A percentile compares a stretch with the other conserved stretches of the same genome.
phyloP scores from a whole-genome alignment of 371 early-diverging fungal genomes.

The Coemansia sp. region DNA sequence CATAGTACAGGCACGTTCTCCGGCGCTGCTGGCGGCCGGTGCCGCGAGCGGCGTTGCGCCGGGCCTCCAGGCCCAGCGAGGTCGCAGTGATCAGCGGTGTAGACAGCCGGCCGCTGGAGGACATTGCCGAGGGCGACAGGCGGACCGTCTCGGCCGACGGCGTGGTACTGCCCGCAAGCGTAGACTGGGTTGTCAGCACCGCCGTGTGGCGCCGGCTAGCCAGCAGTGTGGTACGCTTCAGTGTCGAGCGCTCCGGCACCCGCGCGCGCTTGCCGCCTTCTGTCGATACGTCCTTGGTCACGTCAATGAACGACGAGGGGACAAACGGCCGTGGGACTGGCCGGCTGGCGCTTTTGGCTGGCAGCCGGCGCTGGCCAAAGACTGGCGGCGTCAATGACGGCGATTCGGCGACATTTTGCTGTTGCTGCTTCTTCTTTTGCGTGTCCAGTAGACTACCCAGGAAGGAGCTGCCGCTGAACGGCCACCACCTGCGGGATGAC shows the following conservation, averaged over 20 bases:
- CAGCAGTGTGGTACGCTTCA: constrained; percentile 9
- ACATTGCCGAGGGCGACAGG: background rate
- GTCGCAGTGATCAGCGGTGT: constrained; percentile 29
- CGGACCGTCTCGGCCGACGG: background rate
- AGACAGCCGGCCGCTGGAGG: background rate
- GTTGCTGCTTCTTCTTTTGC: constrained; percentile 5
- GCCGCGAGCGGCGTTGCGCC: constrained; percentile 21
- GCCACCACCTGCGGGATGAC: constrained; percentile 38
- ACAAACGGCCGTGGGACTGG: constrained; percentile 17
- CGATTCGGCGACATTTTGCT: constrained; percentile 1
- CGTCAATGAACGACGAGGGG: constrained; percentile 35
- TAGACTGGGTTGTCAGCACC: background rate
- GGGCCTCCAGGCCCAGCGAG: constrained; percentile 36
- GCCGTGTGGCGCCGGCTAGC: constrained; percentile 13
- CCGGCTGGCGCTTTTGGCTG: background rate
- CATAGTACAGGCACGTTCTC: constrained; percentile 31
- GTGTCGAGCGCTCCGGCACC: constrained; percentile 9
- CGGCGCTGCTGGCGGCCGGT: constrained; percentile 2
- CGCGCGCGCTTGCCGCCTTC: constrained; percentile 16
- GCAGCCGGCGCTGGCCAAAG: constrained; percentile 12
- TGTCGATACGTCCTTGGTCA: constrained; percentile 9
- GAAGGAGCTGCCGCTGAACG: constrained; percentile 25
- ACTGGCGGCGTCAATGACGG: background rate
- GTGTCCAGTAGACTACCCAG: constrained; percentile 1
- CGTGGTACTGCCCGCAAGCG: background rate